Conservation (phyloP, 495 filamentous ascomycete species). For the Penicillium salamii region DNA sequence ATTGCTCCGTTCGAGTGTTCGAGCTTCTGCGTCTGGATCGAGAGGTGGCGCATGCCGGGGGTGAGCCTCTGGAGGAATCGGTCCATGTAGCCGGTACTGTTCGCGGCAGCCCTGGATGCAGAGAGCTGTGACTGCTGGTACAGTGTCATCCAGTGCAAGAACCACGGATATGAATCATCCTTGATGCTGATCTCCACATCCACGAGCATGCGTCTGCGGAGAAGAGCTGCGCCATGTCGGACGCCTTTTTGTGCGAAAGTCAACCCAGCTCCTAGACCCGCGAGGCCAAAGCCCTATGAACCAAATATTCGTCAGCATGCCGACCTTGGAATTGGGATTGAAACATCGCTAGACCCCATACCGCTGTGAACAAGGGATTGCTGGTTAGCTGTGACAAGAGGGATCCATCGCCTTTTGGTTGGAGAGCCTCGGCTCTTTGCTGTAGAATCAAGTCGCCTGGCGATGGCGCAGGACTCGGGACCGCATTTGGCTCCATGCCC, state of each 20-base stretch:
- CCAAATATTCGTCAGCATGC: slow-evolving; percentile 2
- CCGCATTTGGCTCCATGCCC: slow-evolving; percentile 43
- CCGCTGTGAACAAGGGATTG: slow-evolving; percentile 70
- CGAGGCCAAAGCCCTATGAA: slow-evolving; percentile 73
- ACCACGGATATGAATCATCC: slow-evolving; percentile 91
- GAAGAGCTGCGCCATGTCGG: slow-evolving; percentile 63
- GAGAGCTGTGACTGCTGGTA: slow-evolving; percentile 62
- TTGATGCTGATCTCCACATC: slow-evolving; percentile 92
- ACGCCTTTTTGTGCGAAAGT: slow-evolving; percentile 72
- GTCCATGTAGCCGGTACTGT: slow-evolving; percentile 46
- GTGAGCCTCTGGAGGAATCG: slow-evolving; percentile 56
- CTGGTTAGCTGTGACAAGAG: slow-evolving; percentile 54
- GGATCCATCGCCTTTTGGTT: slow-evolving; percentile 36
- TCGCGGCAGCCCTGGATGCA: slow-evolving; percentile 33
- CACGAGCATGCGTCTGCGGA: slow-evolving; percentile 84
- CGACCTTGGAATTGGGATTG: too few species aligned
- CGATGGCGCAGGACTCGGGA: slow-evolving; percentile 31
- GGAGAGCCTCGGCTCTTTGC: slow-evolving; percentile 35
- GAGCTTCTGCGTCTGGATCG: slow-evolving; percentile 62
- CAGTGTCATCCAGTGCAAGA: slow-evolving; percentile 87
- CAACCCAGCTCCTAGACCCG: slow-evolving; percentile 74
- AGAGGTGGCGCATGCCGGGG: slow-evolving; percentile 64
- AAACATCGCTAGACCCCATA: slow-evolving; percentile 26
- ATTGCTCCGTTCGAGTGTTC: slow-evolving; percentile 61
- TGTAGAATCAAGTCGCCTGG: slow-evolving; percentile 39